phyloP scores from a whole-genome alignment of 2,329 filamentous ascomycete species.

The Ophiostoma ulmi region DNA sequence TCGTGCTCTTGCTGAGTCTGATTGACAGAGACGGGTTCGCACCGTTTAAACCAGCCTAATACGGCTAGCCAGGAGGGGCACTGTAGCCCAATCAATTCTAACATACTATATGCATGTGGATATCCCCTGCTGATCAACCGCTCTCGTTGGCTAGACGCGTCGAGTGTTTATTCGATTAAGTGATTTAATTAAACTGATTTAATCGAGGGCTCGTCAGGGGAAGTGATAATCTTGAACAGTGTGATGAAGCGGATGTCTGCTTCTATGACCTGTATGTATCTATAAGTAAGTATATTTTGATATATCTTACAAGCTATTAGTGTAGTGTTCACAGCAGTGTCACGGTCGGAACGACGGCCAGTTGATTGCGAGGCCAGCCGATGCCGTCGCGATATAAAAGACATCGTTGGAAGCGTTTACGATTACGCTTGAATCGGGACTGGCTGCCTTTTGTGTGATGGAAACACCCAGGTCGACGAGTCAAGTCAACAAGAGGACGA shows the following conservation, averaged over 20 bases:
- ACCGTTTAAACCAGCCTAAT: slow-evolving; percentile 8
- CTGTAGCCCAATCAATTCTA: not conserved
- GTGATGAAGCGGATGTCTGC: not conserved
- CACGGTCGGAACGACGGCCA: not conserved
- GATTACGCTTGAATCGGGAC: not conserved
- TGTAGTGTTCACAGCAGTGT: not conserved
- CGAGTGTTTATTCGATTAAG: not conserved
- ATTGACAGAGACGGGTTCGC: not conserved
- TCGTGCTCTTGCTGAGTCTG: not conserved
- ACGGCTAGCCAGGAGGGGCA: not conserved
- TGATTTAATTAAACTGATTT: no score
- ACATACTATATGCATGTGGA: not conserved
- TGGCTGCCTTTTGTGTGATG: not conserved
- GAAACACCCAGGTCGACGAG: not conserved
- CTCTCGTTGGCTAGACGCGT: slow-evolving; percentile 1
- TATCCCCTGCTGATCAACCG: not conserved
- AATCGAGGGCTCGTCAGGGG: slow-evolving; percentile 7
- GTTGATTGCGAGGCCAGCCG: not conserved
- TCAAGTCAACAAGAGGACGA: not conserved
- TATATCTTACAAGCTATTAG: no score
- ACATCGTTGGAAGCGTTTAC: not conserved
- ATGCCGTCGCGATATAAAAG: not conserved
- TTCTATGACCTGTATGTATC: not conserved
- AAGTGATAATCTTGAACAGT: not conserved
- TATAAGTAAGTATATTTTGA: no score